Evolutionary conservation across 75 land plant genomes (phyloP), one percentile per base, ranked within the genome.

Genomic region (Selaginella tamariscina): DNA sequence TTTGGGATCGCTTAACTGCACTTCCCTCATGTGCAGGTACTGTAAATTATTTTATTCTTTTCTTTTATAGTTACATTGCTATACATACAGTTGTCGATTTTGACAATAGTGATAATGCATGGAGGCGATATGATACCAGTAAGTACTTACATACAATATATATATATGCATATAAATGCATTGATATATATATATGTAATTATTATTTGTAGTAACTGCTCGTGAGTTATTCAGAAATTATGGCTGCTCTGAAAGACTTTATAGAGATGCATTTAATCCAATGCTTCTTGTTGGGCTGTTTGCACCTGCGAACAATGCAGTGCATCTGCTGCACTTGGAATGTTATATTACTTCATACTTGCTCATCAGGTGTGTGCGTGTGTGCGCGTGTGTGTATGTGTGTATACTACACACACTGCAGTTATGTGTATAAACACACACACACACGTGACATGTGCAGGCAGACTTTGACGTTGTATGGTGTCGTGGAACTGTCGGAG

Each of bases 231-330:
- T 87, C 56, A 83, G 70, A 62, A 75, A 87, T 56, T 82, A 72
- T 85, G 88, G 91, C 20, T 86, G 85, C 79, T 89, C 95, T 44
- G 79, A 87, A 49, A 79, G 81, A 65, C 82, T 89, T 21, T 87
- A 82, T 70, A 66, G 64, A 54, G 84, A 83, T 39, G 81, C 80
- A 20, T 71, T 87, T 74, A 79, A 79, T 70, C 88, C 95, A 56
- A 74, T 86, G 70, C 69, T 89, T 68, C 75, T 87, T 30, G 91
- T 86, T 66, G 85, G 91, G 56, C 71, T 89, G 65, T 85, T 82
- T 79, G 83, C 91, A 29, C 81, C 85, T 29, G 84, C 57, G 95
- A 89, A 77, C 87, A 82, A 75, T 86, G 90, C 57, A 89, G 95
- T 76, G 95, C 91, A 49, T 83, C 91, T 60, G 88, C 95, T 54